These are phyloP conservation scores for Epipyxis sp. DNA, from an alignment of 108 stramenopile species.

Conservation along the genomic window DNA sequence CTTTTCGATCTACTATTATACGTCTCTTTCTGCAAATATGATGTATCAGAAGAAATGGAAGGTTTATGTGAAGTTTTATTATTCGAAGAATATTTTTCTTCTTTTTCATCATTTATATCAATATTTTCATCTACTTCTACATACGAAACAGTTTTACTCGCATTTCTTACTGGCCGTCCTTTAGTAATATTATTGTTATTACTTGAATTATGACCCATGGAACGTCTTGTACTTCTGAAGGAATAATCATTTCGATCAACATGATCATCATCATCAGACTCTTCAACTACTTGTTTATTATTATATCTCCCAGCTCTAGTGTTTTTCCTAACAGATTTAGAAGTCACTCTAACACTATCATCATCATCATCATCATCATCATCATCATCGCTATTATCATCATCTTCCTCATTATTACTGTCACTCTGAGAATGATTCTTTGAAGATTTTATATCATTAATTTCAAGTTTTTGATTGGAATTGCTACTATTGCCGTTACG, in stretches of 20 bases:
- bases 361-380: conserved; percentile 7
- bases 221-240: background rate
- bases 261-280: background rate
- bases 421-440: background rate
- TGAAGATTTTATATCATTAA: background rate
- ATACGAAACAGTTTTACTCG: background rate
- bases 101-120: background rate
- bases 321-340: background rate
- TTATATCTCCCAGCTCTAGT: background rate
- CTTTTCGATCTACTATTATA: background rate
- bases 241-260: background rate
- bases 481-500: background rate
- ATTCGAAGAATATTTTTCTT: background rate
- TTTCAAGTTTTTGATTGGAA: background rate
- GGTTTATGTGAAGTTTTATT: background rate
- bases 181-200: background rate
- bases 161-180: too few relatives aligned
- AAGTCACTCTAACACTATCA: background rate
- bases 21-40: background rate
- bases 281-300: conserved; percentile 2
- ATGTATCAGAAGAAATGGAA: background rate
- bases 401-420: background rate
- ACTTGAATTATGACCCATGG: background rate
- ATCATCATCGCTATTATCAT: background rate
- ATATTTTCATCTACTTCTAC: conserved; percentile 16